Conservation (phyloP, 2,329 filamentous ascomycete species). For the Beauveria pseudobassiana region DNA sequence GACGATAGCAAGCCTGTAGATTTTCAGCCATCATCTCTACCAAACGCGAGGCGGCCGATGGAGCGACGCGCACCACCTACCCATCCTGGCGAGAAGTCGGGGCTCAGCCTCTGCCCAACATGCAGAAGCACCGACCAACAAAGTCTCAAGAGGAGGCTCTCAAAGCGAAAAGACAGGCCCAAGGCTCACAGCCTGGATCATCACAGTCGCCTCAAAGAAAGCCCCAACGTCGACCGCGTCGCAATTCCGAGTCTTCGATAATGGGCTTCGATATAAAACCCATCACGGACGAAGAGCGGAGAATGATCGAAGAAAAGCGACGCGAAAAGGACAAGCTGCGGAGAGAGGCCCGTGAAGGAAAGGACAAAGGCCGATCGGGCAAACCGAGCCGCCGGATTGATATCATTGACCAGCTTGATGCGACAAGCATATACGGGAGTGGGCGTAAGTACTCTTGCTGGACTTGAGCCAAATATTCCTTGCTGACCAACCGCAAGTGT, state of each 20-base stretch:
- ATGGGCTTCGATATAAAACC: conserved; percentile 50
- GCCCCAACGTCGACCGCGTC: conserved; percentile 48
- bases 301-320: conserved; percentile 23
- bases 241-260: conserved; percentile 75
- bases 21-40: conserved; percentile 11
- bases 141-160: conserved; percentile 61
- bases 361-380: conserved; percentile 42
- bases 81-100: conserved; percentile 14
- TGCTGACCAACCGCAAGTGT: conserved; percentile 51
- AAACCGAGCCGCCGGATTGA: conserved; percentile 56
- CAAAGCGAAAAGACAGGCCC: conserved; percentile 31
- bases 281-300: conserved; percentile 46
- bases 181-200: conserved; percentile 12
- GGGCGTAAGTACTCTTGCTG: conserved; percentile 56
- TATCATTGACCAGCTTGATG: conserved; percentile 93
- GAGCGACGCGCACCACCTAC: conserved; percentile 2
- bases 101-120: background rate
- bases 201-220: conserved; percentile 33
- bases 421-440: conserved; percentile 89
- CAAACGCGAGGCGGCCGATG: conserved; percentile 3
- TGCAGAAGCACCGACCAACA: conserved; percentile 47
- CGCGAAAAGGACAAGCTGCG: conserved; percentile 12
- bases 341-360: conserved; percentile 37
- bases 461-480: background rate
- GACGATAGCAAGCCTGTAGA: conserved; percentile 45